A percentile compares a stretch with the other conserved stretches of the same genome.
phyloP scores from a whole-genome alignment of 495 filamentous ascomycete genomes.

The Aspergillus biplanus region DNA sequence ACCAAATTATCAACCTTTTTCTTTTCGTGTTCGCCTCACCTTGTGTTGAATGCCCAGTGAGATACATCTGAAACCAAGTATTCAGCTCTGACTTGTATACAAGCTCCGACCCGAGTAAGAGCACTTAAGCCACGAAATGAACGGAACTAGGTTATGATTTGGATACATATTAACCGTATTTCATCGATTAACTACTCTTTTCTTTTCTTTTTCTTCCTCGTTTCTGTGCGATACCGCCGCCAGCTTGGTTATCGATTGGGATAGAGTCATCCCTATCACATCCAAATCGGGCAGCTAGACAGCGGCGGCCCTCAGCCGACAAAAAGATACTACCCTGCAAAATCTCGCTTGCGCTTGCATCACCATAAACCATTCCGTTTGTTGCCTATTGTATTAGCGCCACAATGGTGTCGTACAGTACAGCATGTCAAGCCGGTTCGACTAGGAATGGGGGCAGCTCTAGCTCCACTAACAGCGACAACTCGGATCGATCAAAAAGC shows the following conservation, averaged over 20 bases:
- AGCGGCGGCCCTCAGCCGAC: constrained; percentile 5
- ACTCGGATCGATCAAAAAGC: constrained; percentile 67
- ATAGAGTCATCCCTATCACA: background rate
- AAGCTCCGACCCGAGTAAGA: constrained; percentile 15
- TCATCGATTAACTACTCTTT: constrained; percentile 17
- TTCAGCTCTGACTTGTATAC: background rate
- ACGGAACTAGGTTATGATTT: constrained; percentile 14
- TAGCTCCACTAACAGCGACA: constrained; percentile 63
- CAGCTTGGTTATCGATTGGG: constrained; percentile 1
- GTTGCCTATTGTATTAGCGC: constrained; percentile 16
- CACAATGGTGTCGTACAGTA: constrained; percentile 42
- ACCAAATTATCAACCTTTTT: constrained; percentile 21
- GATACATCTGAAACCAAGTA: constrained; percentile 1
- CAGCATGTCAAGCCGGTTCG: constrained; percentile 34
- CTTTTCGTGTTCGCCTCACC: constrained; percentile 16
- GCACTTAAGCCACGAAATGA: constrained; percentile 1
- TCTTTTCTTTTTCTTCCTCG: constrained; percentile 15
- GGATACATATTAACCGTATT: constrained; percentile 18
- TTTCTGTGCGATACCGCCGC: constrained; percentile 4
- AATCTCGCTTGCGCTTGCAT: constrained; percentile 12
- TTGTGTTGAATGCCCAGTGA: background rate
- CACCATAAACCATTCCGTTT: constrained; percentile 6
- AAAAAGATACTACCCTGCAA: constrained; percentile 6
- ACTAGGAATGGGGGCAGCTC: constrained; percentile 48
- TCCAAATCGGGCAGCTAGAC: constrained; percentile 21